phyloP scores from a whole-genome alignment of 1,284 basidiomycete species.

The Pterula multifida region DNA sequence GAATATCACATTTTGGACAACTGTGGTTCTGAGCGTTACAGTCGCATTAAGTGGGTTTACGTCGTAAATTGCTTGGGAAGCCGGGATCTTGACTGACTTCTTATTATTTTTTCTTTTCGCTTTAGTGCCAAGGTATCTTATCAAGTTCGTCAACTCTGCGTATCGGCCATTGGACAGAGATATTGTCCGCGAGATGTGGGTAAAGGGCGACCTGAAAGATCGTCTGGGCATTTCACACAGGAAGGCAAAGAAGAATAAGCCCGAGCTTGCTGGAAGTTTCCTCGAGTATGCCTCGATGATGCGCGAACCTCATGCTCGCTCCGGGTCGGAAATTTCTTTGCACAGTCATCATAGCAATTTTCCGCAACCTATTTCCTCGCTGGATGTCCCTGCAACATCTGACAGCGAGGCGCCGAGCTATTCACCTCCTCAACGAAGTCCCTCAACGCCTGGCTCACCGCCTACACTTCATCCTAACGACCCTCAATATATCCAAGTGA shows the following conservation, averaged over 20 bases:
- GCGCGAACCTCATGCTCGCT: slow-evolving; percentile 46
- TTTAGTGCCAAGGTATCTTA: slow-evolving; percentile 59
- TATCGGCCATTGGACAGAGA: slow-evolving; percentile 74
- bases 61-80: neutral
- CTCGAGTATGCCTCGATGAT: slow-evolving; percentile 62
- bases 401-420: neutral
- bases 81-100: slow-evolving; percentile 2
- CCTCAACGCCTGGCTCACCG: neutral
- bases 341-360: slow-evolving; percentile 29
- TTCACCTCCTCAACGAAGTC: neutral
- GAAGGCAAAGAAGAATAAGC: slow-evolving; percentile 29
- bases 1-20: slow-evolving; percentile 74
- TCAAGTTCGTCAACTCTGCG: slow-evolving; percentile 55
- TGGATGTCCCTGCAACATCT: neutral
- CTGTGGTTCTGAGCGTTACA: slow-evolving; percentile 54
- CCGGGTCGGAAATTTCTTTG: slow-evolving; percentile 43
- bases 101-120: too few relatives aligned
- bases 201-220: slow-evolving; percentile 74
- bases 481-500: neutral
- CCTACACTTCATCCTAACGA: neutral
- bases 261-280: slow-evolving; percentile 7
- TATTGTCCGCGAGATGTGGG: slow-evolving; percentile 85
- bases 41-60: slow-evolving; percentile 55
- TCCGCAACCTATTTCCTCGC: slow-evolving; percentile 18
- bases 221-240: slow-evolving; percentile 63